Conservation (phyloP, 495 filamentous ascomycete genomes). For the Xylaria venustula region DNA sequence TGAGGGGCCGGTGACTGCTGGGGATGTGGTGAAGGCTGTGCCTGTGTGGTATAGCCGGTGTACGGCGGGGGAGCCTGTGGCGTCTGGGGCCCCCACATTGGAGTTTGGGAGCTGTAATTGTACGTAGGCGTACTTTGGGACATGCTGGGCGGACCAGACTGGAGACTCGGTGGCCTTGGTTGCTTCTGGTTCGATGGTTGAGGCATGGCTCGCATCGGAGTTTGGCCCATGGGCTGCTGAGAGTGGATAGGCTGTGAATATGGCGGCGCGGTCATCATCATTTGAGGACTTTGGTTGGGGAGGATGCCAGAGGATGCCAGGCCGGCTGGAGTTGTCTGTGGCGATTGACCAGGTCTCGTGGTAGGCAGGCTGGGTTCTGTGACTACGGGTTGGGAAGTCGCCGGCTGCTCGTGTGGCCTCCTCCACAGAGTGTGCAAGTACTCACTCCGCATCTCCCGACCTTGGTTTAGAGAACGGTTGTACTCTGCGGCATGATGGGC, state of each 20-base stretch:
- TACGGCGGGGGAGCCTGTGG: slow-evolving; percentile 50
- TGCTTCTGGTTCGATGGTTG: slow-evolving; percentile 50
- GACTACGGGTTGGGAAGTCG: slow-evolving; percentile 50
- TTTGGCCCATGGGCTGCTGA: slow-evolving; percentile 47
- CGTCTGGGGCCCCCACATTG: slow-evolving; percentile 49
- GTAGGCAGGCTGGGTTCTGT: slow-evolving; percentile 43
- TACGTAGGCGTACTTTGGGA: slow-evolving; percentile 42
- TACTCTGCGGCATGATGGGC: slow-evolving; percentile 85
- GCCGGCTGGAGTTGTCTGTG: slow-evolving; percentile 41
- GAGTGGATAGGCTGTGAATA: slow-evolving; percentile 54
- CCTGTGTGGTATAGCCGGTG: slow-evolving; percentile 47
- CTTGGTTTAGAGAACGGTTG: slow-evolving; percentile 76
- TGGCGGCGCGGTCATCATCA: slow-evolving; percentile 55
- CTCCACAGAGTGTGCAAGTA: slow-evolving; percentile 77
- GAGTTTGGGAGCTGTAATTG: slow-evolving; percentile 50
- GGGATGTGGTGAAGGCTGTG: slow-evolving; percentile 57
- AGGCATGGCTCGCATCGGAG: slow-evolving; percentile 52
- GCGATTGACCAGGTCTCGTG: slow-evolving; percentile 51
- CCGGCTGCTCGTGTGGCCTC: slow-evolving; percentile 70
- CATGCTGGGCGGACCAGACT: slow-evolving; percentile 38
- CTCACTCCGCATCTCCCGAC: slow-evolving; percentile 70
- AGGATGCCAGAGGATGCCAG: slow-evolving; percentile 42
- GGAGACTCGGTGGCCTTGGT: slow-evolving; percentile 40
- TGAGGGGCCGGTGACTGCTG: slow-evolving; percentile 61
- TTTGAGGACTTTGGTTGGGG: slow-evolving; percentile 53